These are phyloP conservation scores for Aphanocladium album DNA, from an alignment of 2,329 filamentous ascomycete species.

Conservation along the genomic window DNA sequence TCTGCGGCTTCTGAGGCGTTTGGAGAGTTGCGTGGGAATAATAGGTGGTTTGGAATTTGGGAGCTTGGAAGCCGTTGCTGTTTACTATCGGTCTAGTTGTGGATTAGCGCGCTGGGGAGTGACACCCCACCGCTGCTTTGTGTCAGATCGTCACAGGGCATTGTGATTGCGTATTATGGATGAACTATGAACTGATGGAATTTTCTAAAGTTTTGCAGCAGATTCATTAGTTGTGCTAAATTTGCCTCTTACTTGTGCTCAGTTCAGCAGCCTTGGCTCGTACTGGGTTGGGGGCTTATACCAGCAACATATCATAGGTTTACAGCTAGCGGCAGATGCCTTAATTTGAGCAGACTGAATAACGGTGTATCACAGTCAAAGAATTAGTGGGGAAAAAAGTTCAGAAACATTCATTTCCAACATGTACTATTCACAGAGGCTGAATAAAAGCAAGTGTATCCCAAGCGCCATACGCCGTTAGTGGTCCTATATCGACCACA, in stretches of 20 bases:
- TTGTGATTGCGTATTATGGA: not conserved
- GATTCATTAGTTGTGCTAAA: too few relatives aligned
- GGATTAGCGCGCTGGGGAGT: not conserved
- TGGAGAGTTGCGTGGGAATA: not conserved
- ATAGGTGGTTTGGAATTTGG: not conserved
- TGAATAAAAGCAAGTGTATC: conserved; percentile 1
- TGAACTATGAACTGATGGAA: too few relatives aligned
- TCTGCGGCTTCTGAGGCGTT: not conserved
- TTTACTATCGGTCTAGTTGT: not conserved
- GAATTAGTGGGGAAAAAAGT: not conserved
- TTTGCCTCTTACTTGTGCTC: too few relatives aligned
- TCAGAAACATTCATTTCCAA: not conserved
- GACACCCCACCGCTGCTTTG: not conserved
- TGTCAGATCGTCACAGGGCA: not conserved
- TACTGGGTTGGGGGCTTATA: too few relatives aligned
- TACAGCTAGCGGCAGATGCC: too few relatives aligned
- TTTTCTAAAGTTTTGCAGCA: too few relatives aligned
- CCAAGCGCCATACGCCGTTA: conserved; percentile 11
- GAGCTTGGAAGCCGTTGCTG: not conserved
- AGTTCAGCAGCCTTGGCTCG: too few relatives aligned
- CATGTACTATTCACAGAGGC: not conserved
- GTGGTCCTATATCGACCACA: not conserved
- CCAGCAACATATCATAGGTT: too few relatives aligned
- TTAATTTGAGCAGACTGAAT: not conserved
- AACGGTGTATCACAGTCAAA: not conserved